phyloP scores from a whole-genome alignment of 1,284 basidiomycete genomes.

The Boletus smithii region DNA sequence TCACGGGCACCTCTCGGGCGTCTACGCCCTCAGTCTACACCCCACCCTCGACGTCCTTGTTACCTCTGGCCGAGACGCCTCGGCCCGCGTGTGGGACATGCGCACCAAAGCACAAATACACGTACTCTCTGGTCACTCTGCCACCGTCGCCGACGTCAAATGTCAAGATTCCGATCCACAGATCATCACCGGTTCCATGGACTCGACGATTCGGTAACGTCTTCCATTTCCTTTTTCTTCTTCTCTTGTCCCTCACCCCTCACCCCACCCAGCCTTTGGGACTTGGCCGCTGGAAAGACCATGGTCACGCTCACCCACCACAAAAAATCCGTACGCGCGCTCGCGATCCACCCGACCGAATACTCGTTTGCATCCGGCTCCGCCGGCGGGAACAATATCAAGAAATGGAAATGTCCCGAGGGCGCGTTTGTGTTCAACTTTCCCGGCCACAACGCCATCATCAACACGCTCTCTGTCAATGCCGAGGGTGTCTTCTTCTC shows the following conservation, averaged over 20 bases:
- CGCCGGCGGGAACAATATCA: slow-evolving; percentile 97
- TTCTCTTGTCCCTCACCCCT: background rate
- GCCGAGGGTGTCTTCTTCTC: slow-evolving; percentile 96
- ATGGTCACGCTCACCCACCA: slow-evolving; percentile 96
- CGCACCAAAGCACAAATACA: slow-evolving; percentile 95
- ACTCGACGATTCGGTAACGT: slow-evolving; percentile 86
- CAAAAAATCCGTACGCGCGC: slow-evolving; percentile 94
- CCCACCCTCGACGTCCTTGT: slow-evolving; percentile 95
- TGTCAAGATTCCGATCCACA: slow-evolving; percentile 97
- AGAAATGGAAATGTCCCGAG: slow-evolving; percentile 99
- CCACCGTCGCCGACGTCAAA: slow-evolving; percentile 90
- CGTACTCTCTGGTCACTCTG: slow-evolving; percentile 90
- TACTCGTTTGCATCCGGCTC: slow-evolving; percentile 95
- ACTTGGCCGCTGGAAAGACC: slow-evolving; percentile 96
- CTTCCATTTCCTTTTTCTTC: background rate
- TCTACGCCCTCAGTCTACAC: slow-evolving; percentile 88
- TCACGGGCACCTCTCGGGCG: slow-evolving; percentile 95
- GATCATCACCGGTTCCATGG: slow-evolving; percentile 97
- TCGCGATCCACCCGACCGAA: slow-evolving; percentile 94
- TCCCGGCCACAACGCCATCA: slow-evolving; percentile 92
- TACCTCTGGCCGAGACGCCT: slow-evolving; percentile 92
- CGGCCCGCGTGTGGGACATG: slow-evolving; percentile 99
- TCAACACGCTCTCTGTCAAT: slow-evolving; percentile 94
- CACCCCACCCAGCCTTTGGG: slow-evolving; percentile 71
- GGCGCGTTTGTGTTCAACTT: slow-evolving; percentile 96